phyloP scores from a whole-genome alignment of 805 yeast genomes.

The Starmera pachycereana region DNA sequence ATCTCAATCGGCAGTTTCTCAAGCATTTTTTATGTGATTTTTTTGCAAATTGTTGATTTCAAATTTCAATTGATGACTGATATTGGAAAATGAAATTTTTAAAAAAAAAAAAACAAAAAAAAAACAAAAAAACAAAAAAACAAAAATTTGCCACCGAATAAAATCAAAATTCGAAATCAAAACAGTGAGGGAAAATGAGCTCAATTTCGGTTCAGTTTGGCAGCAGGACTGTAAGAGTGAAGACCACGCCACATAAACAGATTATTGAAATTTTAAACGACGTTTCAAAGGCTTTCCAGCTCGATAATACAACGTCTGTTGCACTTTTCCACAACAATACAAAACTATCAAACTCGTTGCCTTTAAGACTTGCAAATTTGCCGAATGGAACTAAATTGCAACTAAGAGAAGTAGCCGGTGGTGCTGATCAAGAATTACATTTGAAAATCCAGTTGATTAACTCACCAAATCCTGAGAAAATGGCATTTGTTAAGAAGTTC shows the following conservation, averaged over 20 bases:
- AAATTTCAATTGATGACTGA: too few species aligned
- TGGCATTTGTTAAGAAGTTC: slow-evolving; percentile 17
- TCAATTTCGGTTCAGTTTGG: background rate
- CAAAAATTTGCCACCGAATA: too few species aligned
- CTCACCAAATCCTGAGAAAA: slow-evolving; percentile 8
- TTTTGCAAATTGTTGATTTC: too few species aligned
- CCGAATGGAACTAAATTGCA: slow-evolving; percentile 35
- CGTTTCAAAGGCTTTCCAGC: background rate
- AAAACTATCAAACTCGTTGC: slow-evolving; percentile 27
- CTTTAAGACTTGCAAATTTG: slow-evolving; percentile 31
- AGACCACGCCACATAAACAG: background rate
- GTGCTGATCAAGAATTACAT: slow-evolving; percentile 10
- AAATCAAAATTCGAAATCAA: background rate
- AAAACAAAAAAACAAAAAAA: too few species aligned
- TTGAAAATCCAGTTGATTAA: slow-evolving; percentile 22
- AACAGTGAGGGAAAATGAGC: background rate
- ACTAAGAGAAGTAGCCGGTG: slow-evolving; percentile 8
- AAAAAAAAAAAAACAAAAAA: too few species aligned
- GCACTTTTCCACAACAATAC: slow-evolving; percentile 21
- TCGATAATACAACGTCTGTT: background rate
- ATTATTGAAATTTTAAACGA: background rate
- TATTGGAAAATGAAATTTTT: too few species aligned
- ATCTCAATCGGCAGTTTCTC: background rate
- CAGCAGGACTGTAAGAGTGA: background rate
- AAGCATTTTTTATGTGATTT: background rate